phyloP scores from a whole-genome alignment of 2,329 filamentous ascomycete species.

The Neocatenulostroma microsporum region DNA sequence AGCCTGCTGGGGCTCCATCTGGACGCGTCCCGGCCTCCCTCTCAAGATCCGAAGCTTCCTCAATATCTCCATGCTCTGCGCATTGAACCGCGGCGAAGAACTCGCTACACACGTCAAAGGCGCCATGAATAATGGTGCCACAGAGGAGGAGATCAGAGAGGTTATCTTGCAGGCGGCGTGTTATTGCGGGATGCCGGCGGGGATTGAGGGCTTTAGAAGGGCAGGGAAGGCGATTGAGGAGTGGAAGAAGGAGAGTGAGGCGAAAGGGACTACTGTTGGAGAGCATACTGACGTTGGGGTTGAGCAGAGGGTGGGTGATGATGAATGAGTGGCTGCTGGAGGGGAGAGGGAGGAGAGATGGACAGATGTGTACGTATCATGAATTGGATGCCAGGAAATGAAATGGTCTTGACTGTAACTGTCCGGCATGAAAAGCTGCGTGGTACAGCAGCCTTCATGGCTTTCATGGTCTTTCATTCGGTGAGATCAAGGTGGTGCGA shows the following conservation, averaged over 20 bases:
- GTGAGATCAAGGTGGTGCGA: too few species aligned
- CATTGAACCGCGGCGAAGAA: conserved; percentile 52
- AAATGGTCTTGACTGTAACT: too few species aligned
- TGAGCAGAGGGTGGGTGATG: conserved; percentile 13
- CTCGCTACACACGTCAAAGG: conserved; percentile 56
- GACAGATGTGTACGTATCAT: background rate
- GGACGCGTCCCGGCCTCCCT: conserved; percentile 55
- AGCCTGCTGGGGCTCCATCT: conserved; percentile 57
- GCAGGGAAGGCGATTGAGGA: conserved; percentile 46
- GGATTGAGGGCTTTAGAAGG: conserved; percentile 48
- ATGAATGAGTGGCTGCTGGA: too few species aligned
- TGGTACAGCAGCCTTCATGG: too few species aligned
- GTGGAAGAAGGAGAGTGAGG: conserved; percentile 37
- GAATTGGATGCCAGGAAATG: background rate
- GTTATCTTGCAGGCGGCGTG: conserved; percentile 45
- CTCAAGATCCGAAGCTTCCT: conserved; percentile 54
- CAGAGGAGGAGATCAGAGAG: conserved; percentile 56
- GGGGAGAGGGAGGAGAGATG: background rate
- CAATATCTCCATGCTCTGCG: conserved; percentile 59
- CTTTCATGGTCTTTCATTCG: too few species aligned
- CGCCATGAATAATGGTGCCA: conserved; percentile 55
- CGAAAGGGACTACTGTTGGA: conserved; percentile 19
- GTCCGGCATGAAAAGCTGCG: too few species aligned
- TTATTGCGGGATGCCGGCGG: conserved; percentile 49
- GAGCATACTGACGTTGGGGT: conserved; percentile 25